A percentile compares a stretch with the other conserved stretches of the same genome.
Evolutionary conservation across 2,329 filamentous ascomycete species (phyloP).

Genomic region (Calonectria fujianensis): DNA sequence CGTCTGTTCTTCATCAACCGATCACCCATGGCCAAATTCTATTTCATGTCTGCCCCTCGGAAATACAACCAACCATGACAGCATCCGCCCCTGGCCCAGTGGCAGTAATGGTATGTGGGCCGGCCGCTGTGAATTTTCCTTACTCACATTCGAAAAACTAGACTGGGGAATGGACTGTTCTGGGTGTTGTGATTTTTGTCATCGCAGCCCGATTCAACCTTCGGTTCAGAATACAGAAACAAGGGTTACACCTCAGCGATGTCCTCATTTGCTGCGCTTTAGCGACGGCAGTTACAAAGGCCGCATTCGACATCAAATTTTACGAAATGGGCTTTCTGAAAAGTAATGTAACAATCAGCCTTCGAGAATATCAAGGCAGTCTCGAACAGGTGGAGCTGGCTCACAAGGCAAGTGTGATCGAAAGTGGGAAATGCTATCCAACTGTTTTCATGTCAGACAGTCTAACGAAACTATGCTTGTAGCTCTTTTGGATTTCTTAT

Average conservation of each 20-base stretch:
- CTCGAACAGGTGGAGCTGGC: neutral
- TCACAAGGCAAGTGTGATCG: neutral
- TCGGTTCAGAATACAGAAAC: neutral
- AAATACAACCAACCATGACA: neutral
- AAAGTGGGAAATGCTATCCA: neutral
- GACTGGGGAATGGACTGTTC: neutral
- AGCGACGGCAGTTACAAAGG: constrained; percentile 26
- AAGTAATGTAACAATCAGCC: neutral
- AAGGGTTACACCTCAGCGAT: neutral
- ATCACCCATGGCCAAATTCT: neutral
- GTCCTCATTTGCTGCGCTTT: constrained; percentile 13
- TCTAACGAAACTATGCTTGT: neutral
- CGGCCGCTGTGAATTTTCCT: neutral
- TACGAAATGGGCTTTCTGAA: constrained; percentile 36
- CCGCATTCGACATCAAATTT: constrained; percentile 37
- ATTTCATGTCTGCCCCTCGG: neutral
- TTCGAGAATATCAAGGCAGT: constrained; percentile 4
- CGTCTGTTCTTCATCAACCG: no score
- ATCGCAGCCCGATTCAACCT: neutral
- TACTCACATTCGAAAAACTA: neutral
- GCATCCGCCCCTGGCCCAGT: neutral
- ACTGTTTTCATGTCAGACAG: neutral
- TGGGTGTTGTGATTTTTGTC: neutral
- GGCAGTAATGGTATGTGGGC: neutral
- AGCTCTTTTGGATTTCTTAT: constrained; percentile 41